Conservation (phyloP, 1,139 yeast genomes). For the Kodamaea ohmeri region DNA sequence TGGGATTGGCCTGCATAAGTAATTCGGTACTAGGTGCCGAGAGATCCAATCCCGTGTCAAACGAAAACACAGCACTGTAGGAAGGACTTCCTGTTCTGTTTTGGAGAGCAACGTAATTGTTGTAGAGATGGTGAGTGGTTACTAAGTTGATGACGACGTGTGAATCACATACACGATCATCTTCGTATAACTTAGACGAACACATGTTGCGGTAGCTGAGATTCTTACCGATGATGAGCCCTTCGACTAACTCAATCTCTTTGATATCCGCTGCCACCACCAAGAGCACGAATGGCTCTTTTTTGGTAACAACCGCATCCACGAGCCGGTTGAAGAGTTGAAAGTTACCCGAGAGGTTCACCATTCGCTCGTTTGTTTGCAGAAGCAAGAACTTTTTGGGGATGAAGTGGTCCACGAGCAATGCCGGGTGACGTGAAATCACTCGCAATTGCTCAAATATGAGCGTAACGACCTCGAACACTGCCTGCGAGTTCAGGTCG, state of each 20-base stretch:
- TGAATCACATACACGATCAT: constrained; percentile 11
- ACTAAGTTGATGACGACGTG: constrained; percentile 29
- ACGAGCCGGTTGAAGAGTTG: constrained; percentile 51
- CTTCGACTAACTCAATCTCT: constrained; percentile 70
- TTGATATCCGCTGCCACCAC: constrained; percentile 62
- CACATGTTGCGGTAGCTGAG: constrained; percentile 58
- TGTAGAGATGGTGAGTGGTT: constrained; percentile 41
- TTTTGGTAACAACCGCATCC: constrained; percentile 24
- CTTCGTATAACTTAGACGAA: constrained; percentile 55
- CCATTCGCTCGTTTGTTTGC: constrained; percentile 59
- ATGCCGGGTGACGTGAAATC: constrained; percentile 61
- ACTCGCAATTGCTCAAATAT: constrained; percentile 50
- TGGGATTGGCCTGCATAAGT: constrained; percentile 20
- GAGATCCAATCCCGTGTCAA: constrained; percentile 52
- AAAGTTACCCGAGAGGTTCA: constrained; percentile 58
- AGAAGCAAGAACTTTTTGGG: constrained; percentile 63
- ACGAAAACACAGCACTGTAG: constrained; percentile 53
- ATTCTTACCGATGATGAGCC: constrained; percentile 59
- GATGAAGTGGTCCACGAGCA: constrained; percentile 71
- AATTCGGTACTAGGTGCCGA: constrained; percentile 40
- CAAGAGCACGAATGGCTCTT: constrained; percentile 30
- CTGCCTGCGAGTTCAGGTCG: constrained; percentile 15
- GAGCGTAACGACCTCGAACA: constrained; percentile 23
- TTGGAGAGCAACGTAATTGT: constrained; percentile 29
- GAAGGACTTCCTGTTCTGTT: constrained; percentile 22